A percentile compares a stretch with the other conserved stretches of the same genome.
Evolutionary conservation across 441 rosid genomes (phyloP).

Genomic region (Arabidopsis lyrata): DNA sequence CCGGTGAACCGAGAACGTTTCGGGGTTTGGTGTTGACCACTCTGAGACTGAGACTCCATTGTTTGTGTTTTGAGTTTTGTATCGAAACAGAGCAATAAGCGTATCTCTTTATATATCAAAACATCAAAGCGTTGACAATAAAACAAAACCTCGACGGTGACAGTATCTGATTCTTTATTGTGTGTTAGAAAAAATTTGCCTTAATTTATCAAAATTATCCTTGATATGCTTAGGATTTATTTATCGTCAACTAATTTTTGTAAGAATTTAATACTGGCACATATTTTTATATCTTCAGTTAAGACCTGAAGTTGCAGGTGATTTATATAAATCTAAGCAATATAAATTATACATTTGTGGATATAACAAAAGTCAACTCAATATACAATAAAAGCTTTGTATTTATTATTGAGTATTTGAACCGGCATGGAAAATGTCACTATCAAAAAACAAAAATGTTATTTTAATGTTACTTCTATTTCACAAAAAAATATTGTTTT

Average conservation of each 20-base stretch:
- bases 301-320: constrained; percentile 5
- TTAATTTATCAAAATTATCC: not conserved
- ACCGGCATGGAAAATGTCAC: not conserved
- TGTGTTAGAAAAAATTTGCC: not conserved
- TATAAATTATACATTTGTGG: not conserved
- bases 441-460: not conserved
- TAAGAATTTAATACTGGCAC: constrained; percentile 5
- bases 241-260: not conserved
- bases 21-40: constrained; percentile 30
- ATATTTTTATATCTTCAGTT: not conserved
- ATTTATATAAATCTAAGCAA: not conserved
- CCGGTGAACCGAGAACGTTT: constrained; percentile 30
- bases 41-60: constrained; percentile 41
- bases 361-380: not conserved
- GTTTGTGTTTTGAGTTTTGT: constrained; percentile 20
- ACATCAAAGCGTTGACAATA: constrained; percentile 10
- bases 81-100: not conserved
- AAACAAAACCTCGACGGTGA: not conserved
- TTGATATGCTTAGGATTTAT: not conserved
- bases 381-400: not conserved
- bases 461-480: too few species aligned
- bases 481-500: too few species aligned
- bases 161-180: constrained; percentile 28
- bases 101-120: not conserved
- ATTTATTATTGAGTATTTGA: not conserved